Conservation (phyloP, 2,329 filamentous ascomycete genomes). For the Aspergillus fumigatus region DNA sequence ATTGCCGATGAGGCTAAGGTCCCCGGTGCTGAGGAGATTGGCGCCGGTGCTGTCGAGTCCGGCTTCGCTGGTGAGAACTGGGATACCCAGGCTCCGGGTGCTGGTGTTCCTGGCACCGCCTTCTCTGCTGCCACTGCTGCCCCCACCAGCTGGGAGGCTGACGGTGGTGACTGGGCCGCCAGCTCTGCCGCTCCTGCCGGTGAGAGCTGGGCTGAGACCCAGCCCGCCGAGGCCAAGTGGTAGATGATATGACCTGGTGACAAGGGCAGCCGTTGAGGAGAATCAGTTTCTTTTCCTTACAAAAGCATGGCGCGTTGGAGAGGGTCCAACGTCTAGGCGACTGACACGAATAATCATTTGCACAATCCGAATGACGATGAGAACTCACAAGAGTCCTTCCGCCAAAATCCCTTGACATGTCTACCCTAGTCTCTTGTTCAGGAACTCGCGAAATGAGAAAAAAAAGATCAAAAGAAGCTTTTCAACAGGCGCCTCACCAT, state of each 20-base stretch:
- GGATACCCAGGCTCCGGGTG: conserved; percentile 66
- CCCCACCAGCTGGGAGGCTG: conserved; percentile 59
- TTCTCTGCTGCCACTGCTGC: conserved; percentile 64
- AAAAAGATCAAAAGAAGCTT: conserved; percentile 27
- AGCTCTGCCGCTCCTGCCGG: conserved; percentile 36
- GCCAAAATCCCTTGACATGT: conserved; percentile 32
- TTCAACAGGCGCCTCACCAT: conserved; percentile 22
- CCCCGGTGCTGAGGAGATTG: conserved; percentile 78
- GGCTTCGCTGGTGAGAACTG: conserved; percentile 77
- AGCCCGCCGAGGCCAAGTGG: conserved; percentile 37
- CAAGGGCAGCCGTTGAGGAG: conserved; percentile 28
- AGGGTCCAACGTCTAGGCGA: conserved; percentile 6
- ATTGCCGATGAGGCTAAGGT: conserved; percentile 75
- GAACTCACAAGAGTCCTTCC: conserved; percentile 12
- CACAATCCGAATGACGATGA: conserved; percentile 18
- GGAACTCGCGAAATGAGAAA: conserved; percentile 25
- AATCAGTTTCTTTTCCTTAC: conserved; percentile 19
- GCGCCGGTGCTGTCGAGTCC: conserved; percentile 69
- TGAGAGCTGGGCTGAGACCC: conserved; percentile 41
- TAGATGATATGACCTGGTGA: conserved; percentile 28
- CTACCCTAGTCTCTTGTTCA: conserved; percentile 36
- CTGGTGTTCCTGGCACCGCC: conserved; percentile 59
- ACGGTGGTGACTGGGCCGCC: conserved; percentile 51
- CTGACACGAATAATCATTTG: conserved; percentile 16
- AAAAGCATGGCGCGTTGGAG: conserved; percentile 21